A percentile compares a stretch with the other conserved stretches of the same genome.
phyloP scores from a whole-genome alignment of 768 basidiomycete genomes.

The Polyporus arcularius region DNA sequence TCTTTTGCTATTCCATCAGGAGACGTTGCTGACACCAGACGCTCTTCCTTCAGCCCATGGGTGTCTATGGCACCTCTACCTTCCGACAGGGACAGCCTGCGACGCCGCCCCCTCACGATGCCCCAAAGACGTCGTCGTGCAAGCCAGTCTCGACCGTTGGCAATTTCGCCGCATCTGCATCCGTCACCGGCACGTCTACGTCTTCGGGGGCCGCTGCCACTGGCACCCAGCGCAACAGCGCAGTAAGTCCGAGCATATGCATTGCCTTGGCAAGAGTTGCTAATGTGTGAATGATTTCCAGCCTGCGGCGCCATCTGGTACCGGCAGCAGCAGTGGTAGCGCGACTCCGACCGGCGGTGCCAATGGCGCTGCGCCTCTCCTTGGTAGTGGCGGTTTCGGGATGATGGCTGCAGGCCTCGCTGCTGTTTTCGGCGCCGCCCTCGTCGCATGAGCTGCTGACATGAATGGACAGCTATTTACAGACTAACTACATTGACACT shows the following conservation, averaged over 20 bases:
- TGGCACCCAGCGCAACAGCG: not conserved
- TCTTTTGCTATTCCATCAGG: not conserved
- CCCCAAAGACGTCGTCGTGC: constrained; percentile 68
- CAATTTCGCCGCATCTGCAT: constrained; percentile 29
- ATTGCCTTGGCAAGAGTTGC: not conserved
- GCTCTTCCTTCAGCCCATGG: constrained; percentile 50
- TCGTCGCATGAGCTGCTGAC: constrained; percentile 4
- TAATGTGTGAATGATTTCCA: too few relatives aligned
- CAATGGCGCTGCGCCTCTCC: constrained; percentile 4
- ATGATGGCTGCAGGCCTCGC: constrained; percentile 6
- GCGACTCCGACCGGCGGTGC: constrained; percentile 6
- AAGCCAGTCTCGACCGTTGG: constrained; percentile 51
- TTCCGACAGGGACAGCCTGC: constrained; percentile 62
- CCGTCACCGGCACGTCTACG: not conserved
- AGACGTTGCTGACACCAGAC: too few relatives aligned
- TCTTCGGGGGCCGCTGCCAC: not conserved
- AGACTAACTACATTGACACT: too few relatives aligned
- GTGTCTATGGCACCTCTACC: constrained; percentile 65
- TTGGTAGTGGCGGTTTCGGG: not conserved
- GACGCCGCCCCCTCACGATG: constrained; percentile 58
- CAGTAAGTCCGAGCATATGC: not conserved
- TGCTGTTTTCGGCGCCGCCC: constrained; percentile 11
- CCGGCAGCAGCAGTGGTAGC: not conserved
- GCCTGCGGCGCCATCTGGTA: not conserved
- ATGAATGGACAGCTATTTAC: too few relatives aligned